Conservation (phyloP, 192 early-diverging fungal species). For the Diversispora epigaea region DNA sequence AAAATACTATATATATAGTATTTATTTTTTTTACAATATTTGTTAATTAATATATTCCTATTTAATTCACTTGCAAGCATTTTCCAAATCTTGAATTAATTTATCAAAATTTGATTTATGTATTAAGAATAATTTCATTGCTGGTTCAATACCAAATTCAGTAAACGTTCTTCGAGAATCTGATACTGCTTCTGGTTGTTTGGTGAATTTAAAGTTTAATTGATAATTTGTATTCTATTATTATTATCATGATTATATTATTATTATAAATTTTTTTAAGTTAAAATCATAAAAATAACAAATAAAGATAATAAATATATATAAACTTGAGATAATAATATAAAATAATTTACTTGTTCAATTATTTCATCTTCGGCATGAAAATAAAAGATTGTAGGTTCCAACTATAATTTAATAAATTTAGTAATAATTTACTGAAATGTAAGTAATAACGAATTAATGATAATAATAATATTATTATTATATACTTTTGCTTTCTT, state of each 20-base stretch:
- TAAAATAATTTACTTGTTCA: slow-evolving; percentile 44
- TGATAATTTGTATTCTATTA: slow-evolving; percentile 64
- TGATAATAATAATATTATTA: too few species aligned
- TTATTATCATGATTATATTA: too few species aligned
- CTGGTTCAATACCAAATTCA: slow-evolving; percentile 81
- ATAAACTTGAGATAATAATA: background rate
- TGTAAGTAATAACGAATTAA: background rate
- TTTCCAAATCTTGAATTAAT: slow-evolving; percentile 34
- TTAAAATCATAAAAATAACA: background rate
- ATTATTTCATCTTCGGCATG: slow-evolving; percentile 94
- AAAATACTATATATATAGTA: too few species aligned
- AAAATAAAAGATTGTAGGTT: slow-evolving; percentile 64
- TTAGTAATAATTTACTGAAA: background rate
- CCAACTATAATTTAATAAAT: slow-evolving; percentile 32
- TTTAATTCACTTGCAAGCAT: slow-evolving; percentile 26
- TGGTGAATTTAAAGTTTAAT: slow-evolving; percentile 83
- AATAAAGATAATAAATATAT: too few species aligned
- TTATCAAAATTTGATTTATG: slow-evolving; percentile 55
- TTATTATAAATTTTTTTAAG: background rate
- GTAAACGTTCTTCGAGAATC: slow-evolving; percentile 81
- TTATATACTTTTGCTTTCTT: slow-evolving; percentile 47
- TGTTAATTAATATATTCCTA: too few species aligned
- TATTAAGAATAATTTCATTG: slow-evolving; percentile 64
- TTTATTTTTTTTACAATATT: too few species aligned
- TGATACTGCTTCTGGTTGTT: slow-evolving; percentile 59